Evolutionary conservation across 2,329 filamentous ascomycete genomes (phyloP), one percentile per base, ranked within the genome.

Genomic region (Alternaria arborescens): DNA sequence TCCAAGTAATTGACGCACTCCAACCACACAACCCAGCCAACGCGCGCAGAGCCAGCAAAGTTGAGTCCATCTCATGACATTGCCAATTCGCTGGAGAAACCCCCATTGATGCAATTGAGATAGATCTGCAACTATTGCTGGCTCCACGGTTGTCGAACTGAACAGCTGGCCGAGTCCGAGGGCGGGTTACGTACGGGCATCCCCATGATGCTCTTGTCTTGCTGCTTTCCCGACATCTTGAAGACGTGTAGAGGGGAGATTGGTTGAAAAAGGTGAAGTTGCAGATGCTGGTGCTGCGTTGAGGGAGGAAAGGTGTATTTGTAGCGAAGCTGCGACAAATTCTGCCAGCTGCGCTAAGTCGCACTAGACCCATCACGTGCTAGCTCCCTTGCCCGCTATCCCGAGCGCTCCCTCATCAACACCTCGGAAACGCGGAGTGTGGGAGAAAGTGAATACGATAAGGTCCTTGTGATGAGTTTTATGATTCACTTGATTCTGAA

Each of bases 131-230:
- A 58, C 44, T 51, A 65, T 58, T 64, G 66, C 61, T 68, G 65
- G 50, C 43, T 66, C 47, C 55, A 50, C 48, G 43, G 53, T 41
- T 51, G 50, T 14, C 12, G 40, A 22, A 42, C 40, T 24, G 40
- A 20, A 42, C 20, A 42, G 20, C 18, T 24, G 20, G 40, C 20
- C 16, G 40, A 42, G 40, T 24, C 22, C 11, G 20, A 24, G 40
- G 20, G 16, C 12, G 12, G 6, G 12, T 42, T 58, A 71, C 76
- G 70, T 77, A 82, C 80, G 62, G 79, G 79, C 79, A 82, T 81
- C 68, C 85, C 86, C 11, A 36, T 14, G 11, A 36, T 7, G 12
- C 32, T 36, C 32, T 36, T 36, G 32, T 30, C 68, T 36, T 61
- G 57, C 32, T 62, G 56, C 16, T 34, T 52, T 12, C 46, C 46